Evolutionary conservation across 2,329 filamentous ascomycete genomes (phyloP).

Genomic region (Fusarium sp.): DNA sequence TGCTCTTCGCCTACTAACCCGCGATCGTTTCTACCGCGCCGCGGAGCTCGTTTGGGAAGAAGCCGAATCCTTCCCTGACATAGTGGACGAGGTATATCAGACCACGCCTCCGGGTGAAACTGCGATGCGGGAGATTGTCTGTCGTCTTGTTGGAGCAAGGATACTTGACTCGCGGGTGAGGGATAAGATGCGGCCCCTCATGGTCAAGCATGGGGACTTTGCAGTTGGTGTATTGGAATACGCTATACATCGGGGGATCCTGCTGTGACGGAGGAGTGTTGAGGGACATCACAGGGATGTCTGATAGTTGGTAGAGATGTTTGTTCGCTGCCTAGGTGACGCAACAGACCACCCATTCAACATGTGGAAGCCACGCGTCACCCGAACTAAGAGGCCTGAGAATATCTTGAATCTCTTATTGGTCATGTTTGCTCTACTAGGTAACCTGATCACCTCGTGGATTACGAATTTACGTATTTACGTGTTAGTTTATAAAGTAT

Average conservation of each 20-base stretch:
- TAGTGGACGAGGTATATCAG: constrained; percentile 35
- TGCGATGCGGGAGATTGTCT: constrained; percentile 29
- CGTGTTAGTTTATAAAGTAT: not conserved
- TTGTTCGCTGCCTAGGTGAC: too few species aligned
- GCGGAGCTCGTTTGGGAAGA: constrained; percentile 28
- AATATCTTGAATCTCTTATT: too few species aligned
- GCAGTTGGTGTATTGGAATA: constrained; percentile 31
- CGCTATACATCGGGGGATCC: not conserved
- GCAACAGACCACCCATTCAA: too few species aligned
- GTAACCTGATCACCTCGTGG: not conserved
- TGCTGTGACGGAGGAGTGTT: not conserved
- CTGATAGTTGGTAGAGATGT: too few species aligned
- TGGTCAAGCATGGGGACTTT: constrained; percentile 35
- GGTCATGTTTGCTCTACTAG: not conserved
- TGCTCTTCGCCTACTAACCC: constrained; percentile 50
- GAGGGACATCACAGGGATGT: too few species aligned
- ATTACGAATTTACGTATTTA: not conserved
- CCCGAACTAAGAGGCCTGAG: too few species aligned
- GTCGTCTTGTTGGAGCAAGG: constrained; percentile 22
- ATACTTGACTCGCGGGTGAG: constrained; percentile 6
- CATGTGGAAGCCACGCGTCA: not conserved
- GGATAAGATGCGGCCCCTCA: constrained; percentile 5
- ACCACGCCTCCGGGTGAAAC: constrained; percentile 9
- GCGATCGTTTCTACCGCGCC: constrained; percentile 51
- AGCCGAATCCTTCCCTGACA: constrained; percentile 11